phyloP scores from a whole-genome alignment of 768 basidiomycete genomes.

The Xerocomus spinulosus region DNA sequence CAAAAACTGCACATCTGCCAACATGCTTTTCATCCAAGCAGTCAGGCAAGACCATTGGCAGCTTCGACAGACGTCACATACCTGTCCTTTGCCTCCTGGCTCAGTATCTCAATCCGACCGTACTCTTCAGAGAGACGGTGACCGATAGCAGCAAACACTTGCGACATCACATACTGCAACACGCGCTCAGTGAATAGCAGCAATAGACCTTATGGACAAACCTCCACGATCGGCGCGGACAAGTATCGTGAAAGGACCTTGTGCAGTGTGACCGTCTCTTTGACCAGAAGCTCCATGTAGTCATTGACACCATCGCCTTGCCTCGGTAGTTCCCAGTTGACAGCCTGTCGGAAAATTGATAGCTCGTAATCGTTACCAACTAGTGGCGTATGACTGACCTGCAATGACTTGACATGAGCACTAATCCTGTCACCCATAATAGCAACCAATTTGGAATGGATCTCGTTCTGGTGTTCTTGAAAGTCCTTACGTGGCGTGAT shows the following conservation, averaged over 20 bases:
- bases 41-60: conserved; percentile 11
- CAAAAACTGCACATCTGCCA: conserved; percentile 74
- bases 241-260: conserved; percentile 94
- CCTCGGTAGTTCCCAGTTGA: conserved; percentile 72
- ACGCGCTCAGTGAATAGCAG: conserved; percentile 10
- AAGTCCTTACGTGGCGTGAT: conserved; percentile 60
- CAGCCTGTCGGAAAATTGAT: conserved; percentile 40
- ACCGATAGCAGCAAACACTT: conserved; percentile 92
- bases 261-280: conserved; percentile 93
- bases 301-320: conserved; percentile 63
- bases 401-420: conserved; percentile 79
- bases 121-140: conserved; percentile 87
- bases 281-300: conserved; percentile 92
- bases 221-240: conserved; percentile 74
- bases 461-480: conserved; percentile 99
- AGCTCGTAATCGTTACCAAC: not conserved
- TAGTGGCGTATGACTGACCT: conserved; percentile 42
- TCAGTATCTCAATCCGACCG: conserved; percentile 73
- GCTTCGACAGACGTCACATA: conserved; percentile 27
- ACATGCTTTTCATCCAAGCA: conserved; percentile 47
- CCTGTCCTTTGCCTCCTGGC: conserved; percentile 83
- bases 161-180: conserved; percentile 82
- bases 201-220: conserved; percentile 28
- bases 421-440: conserved; percentile 96
- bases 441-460: conserved; percentile 93